Evolutionary conservation across 129 eudicot species (phyloP), one percentile per base, ranked within the genome.

Genomic region (Artemisia tridentata): DNA sequence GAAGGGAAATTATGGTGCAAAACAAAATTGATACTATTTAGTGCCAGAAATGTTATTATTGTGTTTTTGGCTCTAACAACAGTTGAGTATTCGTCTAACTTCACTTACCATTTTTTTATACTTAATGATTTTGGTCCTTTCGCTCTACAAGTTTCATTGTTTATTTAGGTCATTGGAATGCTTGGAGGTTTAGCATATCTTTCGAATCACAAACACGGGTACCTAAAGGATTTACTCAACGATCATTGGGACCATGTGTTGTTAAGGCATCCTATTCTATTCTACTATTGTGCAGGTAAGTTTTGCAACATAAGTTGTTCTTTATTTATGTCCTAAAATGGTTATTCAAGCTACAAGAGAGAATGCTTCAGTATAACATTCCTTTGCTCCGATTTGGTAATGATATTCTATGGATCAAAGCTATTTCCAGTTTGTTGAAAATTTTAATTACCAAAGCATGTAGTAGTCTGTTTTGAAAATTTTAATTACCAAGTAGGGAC

Each of bases 201-300:
- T 63, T 72, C 80, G 76, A 89, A 38, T 38, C 45, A 91, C 80
- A 85, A 83, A 80, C 88, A 91, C 64, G 91, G 95, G 71, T 71
- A 78, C 52, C 83, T 91, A 45, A 81, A 91, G 72, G 84, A 87
- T 76, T 83, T 88, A 53, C 85, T 91, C 65, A 81, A 82, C 69
- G 91, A 87, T 62, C 86, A 91, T 67, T 87, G 95, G 97, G 95
- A 90, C 63, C 91, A 89, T 65, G 75, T 90, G 77, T 79, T 87
- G 69, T 87, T 95, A 27, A 87, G 82, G 82, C 97, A 87, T 62
- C 97, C 97, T 3, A 71, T 91, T 81, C 95, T 95, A 60, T 85
- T 90, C 80, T 91, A 91, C 86, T 91, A 91, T 55, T 83, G 87
- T 81, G 76, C 85, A 77, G 95, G 97, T 91, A 68, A 83, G 72